phyloP scores from a whole-genome alignment of 2,329 filamentous ascomycete genomes.

The Nemania bipapillata region DNA sequence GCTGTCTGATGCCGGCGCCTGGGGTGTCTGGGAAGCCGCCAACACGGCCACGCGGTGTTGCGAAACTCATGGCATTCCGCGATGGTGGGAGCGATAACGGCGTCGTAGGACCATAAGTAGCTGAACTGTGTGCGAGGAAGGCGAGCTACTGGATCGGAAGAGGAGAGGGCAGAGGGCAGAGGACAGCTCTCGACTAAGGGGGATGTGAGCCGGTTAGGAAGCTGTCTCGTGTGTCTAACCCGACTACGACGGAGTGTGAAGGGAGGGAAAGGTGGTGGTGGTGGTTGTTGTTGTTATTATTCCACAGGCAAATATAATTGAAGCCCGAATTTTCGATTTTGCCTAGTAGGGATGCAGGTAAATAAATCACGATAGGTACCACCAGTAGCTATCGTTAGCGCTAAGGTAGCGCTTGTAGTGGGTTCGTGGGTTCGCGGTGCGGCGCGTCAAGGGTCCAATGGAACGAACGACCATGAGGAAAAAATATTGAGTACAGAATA shows the following conservation, averaged over 20 bases:
- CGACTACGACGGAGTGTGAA: neutral
- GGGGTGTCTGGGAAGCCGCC: conserved; percentile 83
- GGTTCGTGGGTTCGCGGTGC: conserved; percentile 43
- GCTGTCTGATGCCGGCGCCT: conserved; percentile 57
- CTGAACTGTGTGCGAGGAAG: neutral
- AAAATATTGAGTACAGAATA: neutral
- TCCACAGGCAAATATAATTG: conserved; percentile 1
- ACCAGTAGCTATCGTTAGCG: conserved; percentile 12
- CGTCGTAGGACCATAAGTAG: conserved; percentile 44
- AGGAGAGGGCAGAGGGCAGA: neutral
- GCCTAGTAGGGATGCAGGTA: conserved; percentile 10
- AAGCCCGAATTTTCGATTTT: conserved; percentile 20
- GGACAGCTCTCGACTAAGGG: neutral
- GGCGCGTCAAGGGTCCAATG: conserved; percentile 42
- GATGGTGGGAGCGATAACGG: conserved; percentile 53
- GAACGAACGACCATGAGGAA: neutral
- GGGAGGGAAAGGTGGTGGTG: neutral
- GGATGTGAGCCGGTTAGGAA: neutral
- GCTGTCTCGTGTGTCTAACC: neutral
- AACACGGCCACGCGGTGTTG: conserved; percentile 83
- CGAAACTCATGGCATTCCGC: conserved; percentile 77
- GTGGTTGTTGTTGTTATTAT: neutral
- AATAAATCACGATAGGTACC: conserved; percentile 29
- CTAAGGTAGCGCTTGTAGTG: conserved; percentile 18
- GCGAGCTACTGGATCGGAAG: neutral